These are phyloP conservation scores for Beta corolliflora DNA, from an alignment of 179 eudicot genomes.

Conservation along the genomic window DNA sequence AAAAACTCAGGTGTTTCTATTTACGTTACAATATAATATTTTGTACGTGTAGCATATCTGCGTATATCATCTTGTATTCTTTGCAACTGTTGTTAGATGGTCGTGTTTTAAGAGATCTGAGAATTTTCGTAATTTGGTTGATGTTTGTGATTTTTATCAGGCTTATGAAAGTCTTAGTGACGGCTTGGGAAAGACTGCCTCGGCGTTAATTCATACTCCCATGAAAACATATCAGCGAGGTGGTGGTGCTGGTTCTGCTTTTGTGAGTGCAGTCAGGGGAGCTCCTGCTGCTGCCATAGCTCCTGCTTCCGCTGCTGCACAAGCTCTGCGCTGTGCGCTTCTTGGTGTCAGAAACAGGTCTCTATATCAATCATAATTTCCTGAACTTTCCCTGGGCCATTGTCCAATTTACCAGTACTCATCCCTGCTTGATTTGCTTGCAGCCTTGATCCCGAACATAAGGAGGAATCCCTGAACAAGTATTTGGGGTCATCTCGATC, in stretches of 20 bases:
- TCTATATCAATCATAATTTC: not conserved
- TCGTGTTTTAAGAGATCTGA: not conserved
- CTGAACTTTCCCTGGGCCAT: not conserved
- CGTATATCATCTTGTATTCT: not conserved
- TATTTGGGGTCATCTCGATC: slow-evolving; percentile 59
- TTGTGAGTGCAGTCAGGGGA: slow-evolving; percentile 75
- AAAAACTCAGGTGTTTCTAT: not conserved
- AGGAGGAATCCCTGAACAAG: slow-evolving; percentile 78
- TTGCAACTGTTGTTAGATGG: not conserved
- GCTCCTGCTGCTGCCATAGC: slow-evolving; percentile 93
- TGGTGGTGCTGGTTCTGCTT: slow-evolving; percentile 75
- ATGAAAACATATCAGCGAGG: slow-evolving; percentile 80
- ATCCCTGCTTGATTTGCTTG: slow-evolving; percentile 20
- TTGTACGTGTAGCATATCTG: not conserved
- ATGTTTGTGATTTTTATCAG: slow-evolving; percentile 39
- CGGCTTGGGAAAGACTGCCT: slow-evolving; percentile 78
- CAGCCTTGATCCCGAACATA: slow-evolving; percentile 89
- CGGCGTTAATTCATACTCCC: slow-evolving; percentile 76
- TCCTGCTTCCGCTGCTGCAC: slow-evolving; percentile 95
- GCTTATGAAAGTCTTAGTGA: slow-evolving; percentile 86
- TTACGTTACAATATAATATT: not conserved
- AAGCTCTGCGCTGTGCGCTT: slow-evolving; percentile 81
- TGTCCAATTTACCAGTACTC: not conserved
- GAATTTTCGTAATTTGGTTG: not conserved
- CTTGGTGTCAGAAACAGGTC: slow-evolving; percentile 95